Evolutionary conservation across 352 stramenopile species (phyloP).

Genomic region (Blastocystis hominis): DNA sequence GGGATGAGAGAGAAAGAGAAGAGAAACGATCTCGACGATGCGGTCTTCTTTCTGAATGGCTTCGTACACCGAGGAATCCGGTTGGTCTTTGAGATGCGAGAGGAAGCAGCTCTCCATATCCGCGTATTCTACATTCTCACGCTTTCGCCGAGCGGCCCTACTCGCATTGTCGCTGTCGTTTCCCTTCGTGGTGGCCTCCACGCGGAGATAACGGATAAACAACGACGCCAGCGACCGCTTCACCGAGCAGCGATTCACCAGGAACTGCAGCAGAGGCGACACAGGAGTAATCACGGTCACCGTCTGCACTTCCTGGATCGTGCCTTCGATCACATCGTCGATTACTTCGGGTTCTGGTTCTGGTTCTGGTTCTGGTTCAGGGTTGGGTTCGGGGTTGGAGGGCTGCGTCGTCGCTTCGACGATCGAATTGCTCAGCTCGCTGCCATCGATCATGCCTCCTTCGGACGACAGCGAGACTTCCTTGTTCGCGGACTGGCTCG

Average conservation of each 20-base stretch:
- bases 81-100: neutral
- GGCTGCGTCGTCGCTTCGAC: neutral
- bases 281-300: neutral
- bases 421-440: neutral
- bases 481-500: neutral
- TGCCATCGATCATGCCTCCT: neutral
- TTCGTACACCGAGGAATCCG: neutral
- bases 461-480: neutral
- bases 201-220: slow-evolving; percentile 6
- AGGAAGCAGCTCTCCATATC: slow-evolving; percentile 14
- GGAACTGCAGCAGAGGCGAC: slow-evolving; percentile 7
- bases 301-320: neutral
- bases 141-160: neutral
- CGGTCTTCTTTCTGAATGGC: slow-evolving; percentile 2
- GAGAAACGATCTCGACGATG: neutral
- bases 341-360: neutral
- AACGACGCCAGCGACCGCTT: slow-evolving; percentile 8
- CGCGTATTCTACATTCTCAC: neutral
- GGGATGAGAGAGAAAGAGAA: neutral
- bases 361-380: neutral
- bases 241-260: neutral
- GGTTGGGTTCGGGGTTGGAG: no score
- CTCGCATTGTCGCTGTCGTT: neutral
- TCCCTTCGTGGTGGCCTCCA: neutral
- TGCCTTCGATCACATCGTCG: slow-evolving; percentile 18